These are phyloP conservation scores for Kluyveromyces aestuarii DNA, from an alignment of 805 yeast genomes.

Conservation along the genomic window DNA sequence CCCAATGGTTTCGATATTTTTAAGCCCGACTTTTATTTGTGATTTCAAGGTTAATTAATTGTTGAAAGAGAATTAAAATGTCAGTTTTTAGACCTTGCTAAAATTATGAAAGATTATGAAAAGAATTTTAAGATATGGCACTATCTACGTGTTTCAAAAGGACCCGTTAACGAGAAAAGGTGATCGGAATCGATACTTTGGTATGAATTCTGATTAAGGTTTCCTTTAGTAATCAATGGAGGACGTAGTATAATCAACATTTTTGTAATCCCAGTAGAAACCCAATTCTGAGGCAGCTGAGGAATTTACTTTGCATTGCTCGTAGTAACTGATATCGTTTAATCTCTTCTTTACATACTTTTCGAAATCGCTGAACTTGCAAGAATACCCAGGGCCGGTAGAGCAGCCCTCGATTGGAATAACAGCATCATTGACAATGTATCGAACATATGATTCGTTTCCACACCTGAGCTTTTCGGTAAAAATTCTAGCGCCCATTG, in stretches of 20 bases:
- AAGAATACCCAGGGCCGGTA: slow-evolving; percentile 46
- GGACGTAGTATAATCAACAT: slow-evolving; percentile 2
- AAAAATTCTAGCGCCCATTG: slow-evolving; percentile 51
- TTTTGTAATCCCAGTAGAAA: slow-evolving; percentile 8
- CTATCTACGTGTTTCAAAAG: too few species aligned
- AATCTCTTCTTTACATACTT: slow-evolving; percentile 26
- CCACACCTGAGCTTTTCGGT: slow-evolving; percentile 41
- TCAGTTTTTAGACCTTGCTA: too few species aligned
- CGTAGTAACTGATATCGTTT: slow-evolving; percentile 22
- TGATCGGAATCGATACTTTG: too few species aligned
- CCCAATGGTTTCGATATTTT: too few species aligned
- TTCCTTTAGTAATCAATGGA: too few species aligned
- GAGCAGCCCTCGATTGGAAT: slow-evolving; percentile 41
- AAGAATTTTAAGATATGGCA: too few species aligned
- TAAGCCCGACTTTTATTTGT: too few species aligned
- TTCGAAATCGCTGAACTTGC: slow-evolving; percentile 31
- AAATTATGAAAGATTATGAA: too few species aligned
- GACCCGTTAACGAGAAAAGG: too few species aligned
- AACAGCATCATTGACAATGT: slow-evolving; percentile 45
- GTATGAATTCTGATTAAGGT: too few species aligned
- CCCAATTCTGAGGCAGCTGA: slow-evolving; percentile 2
- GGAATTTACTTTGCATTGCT: slow-evolving; percentile 24
- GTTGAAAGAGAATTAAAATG: too few species aligned
- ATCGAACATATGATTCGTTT: slow-evolving; percentile 37
- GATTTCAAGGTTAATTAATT: too few species aligned